Conservation (phyloP, 768 basidiomycete species). For the Omphalotus guepiniiformis region DNA sequence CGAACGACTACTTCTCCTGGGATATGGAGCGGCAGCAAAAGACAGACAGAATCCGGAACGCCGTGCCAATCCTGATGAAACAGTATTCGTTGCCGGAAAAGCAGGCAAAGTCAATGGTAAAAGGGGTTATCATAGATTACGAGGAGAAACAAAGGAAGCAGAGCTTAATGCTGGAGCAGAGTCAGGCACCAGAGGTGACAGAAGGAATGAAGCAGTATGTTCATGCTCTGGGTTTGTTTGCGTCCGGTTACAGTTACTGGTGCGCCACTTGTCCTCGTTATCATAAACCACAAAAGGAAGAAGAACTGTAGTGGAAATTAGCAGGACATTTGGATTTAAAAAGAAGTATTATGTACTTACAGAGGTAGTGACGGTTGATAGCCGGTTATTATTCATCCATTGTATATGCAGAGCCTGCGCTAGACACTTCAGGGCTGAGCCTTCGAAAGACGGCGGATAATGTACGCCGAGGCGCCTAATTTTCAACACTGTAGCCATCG, state of each 20-base stretch:
- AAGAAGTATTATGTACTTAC: too few relatives aligned
- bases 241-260: conserved; percentile 7
- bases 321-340: too few relatives aligned
- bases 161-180: background rate
- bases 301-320: too few relatives aligned
- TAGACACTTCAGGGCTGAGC: too few relatives aligned
- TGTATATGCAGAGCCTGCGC: too few relatives aligned
- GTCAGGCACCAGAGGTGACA: background rate
- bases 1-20: conserved; percentile 10
- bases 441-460: too few relatives aligned
- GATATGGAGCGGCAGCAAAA: conserved; percentile 5
- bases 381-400: too few relatives aligned
- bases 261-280: conserved; percentile 8
- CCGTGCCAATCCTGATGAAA: conserved; percentile 6
- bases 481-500: too few relatives aligned
- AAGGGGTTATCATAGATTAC: background rate
- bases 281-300: background rate
- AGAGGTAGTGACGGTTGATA: too few relatives aligned
- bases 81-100: conserved; percentile 2
- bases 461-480: too few relatives aligned
- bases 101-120: conserved; percentile 1
- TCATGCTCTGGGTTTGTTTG: conserved; percentile 1
- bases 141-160: background rate
- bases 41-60: conserved; percentile 6
- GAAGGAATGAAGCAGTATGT: background rate